phyloP scores from a whole-genome alignment of 1,139 yeast species.

The Yamadazyma atmosphaerica region DNA sequence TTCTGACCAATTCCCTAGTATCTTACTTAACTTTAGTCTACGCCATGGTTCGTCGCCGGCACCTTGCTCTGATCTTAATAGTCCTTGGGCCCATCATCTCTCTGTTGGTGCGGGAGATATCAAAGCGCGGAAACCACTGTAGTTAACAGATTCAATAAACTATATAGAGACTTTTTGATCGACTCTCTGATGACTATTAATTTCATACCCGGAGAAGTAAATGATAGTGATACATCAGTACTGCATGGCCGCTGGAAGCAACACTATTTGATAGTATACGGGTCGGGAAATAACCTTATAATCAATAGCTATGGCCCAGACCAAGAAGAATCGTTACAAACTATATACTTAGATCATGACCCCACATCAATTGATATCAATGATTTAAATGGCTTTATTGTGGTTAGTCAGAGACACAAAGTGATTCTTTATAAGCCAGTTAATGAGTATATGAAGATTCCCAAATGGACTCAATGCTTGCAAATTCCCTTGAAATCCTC shows the following conservation, averaged over 20 bases:
- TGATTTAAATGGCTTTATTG: conserved; percentile 54
- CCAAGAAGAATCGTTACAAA: conserved; percentile 53
- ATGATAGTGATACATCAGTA: conserved; percentile 53
- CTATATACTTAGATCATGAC: conserved; percentile 69
- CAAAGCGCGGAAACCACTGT: too few species aligned
- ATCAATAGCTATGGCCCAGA: conserved; percentile 12
- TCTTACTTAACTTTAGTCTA: too few species aligned
- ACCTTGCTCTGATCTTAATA: too few species aligned
- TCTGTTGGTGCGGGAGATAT: too few species aligned
- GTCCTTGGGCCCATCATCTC: too few species aligned
- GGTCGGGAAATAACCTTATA: conserved; percentile 86
- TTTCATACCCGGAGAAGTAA: conserved; percentile 87
- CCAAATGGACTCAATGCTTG: conserved; percentile 48
- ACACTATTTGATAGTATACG: conserved; percentile 67
- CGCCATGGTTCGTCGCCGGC: too few species aligned
- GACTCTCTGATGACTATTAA: conserved; percentile 53
- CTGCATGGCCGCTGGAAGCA: conserved; percentile 69
- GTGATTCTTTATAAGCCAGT: conserved; percentile 44
- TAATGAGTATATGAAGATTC: conserved; percentile 42
- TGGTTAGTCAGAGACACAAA: conserved; percentile 39
- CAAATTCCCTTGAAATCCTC: conserved; percentile 23
- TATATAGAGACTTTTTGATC: neutral
- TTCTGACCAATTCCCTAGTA: too few species aligned
- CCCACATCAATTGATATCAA: conserved; percentile 68
- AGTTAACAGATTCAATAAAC: too few species aligned